phyloP scores from a whole-genome alignment of 1,139 yeast genomes.

The Ashbya aceris region DNA sequence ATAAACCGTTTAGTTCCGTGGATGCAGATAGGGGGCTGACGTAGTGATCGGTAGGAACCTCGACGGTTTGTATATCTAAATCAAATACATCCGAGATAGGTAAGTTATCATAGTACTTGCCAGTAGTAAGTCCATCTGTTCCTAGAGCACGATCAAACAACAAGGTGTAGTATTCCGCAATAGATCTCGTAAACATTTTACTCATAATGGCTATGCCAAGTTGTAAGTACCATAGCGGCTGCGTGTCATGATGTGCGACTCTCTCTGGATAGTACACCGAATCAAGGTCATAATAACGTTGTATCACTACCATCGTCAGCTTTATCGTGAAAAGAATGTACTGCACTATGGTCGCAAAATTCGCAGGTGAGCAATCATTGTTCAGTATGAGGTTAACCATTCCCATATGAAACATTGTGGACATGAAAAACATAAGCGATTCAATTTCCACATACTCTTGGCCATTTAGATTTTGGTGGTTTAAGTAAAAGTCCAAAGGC shows the following conservation, averaged over 20 bases:
- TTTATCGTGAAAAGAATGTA: constrained; percentile 4
- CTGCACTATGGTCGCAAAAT: constrained; percentile 7
- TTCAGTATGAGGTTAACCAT: constrained; percentile 4
- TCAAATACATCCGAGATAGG: constrained; percentile 5
- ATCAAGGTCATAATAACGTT: constrained; percentile 8
- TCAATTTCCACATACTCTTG: constrained; percentile 7
- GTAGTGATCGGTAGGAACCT: constrained; percentile 7
- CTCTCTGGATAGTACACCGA: constrained; percentile 1
- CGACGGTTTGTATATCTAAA: constrained; percentile 6
- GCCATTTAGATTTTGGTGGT: constrained; percentile 4
- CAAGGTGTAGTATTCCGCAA: constrained; percentile 6
- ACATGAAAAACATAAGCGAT: constrained; percentile 4
- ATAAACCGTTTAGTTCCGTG: constrained; percentile 1
- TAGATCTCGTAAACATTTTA: constrained; percentile 6
- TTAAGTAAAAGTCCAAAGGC: constrained; percentile 7
- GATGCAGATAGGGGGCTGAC: constrained; percentile 4
- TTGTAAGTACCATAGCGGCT: constrained; percentile 1
- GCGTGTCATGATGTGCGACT: not conserved
- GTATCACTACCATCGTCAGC: constrained; percentile 4
- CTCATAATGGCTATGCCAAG: constrained; percentile 3
- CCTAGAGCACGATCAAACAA: not conserved
- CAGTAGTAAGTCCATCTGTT: not conserved
- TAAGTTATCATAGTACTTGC: not conserved
- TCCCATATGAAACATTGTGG: constrained; percentile 6
- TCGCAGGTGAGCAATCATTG: constrained; percentile 4